Percentiles rank a stretch among this genome's conserved stretches.
These are phyloP conservation scores for Nadsonia fulvescens DNA, from an alignment of 805 yeast genomes.

Conservation along the genomic window DNA sequence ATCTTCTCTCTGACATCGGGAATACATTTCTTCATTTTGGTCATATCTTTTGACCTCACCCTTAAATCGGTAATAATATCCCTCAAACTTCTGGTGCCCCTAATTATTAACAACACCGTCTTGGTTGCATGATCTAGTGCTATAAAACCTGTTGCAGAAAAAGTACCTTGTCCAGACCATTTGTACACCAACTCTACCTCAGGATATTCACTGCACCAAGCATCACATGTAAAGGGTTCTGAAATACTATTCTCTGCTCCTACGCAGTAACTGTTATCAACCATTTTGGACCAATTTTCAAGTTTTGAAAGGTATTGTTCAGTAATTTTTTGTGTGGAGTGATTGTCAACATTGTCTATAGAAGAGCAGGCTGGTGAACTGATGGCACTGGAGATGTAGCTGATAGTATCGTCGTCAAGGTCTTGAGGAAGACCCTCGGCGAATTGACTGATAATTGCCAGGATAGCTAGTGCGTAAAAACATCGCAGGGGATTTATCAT, in stretches of 20 bases:
- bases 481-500: too few species aligned
- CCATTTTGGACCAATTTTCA: slow-evolving; percentile 3
- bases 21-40: slow-evolving; percentile 3
- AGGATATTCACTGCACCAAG: slow-evolving; percentile 3
- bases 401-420: too few species aligned
- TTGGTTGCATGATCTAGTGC: slow-evolving; percentile 4
- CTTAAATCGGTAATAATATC: slow-evolving; percentile 3
- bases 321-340: too few species aligned
- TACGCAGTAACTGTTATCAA: slow-evolving; percentile 4
- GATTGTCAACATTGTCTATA: too few species aligned
- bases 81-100: slow-evolving; percentile 4
- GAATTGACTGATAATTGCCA: too few species aligned
- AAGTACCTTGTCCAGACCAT: slow-evolving; percentile 4
- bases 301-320: too few species aligned
- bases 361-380: too few species aligned
- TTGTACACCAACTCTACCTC: slow-evolving; percentile 3
- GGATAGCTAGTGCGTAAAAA: too few species aligned
- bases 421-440: too few species aligned
- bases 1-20: slow-evolving; percentile 1
- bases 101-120: slow-evolving; percentile 2
- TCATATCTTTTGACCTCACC: slow-evolving; percentile 1
- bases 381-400: too few species aligned
- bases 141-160: slow-evolving; percentile 4
- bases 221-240: slow-evolving; percentile 4
- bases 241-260: slow-evolving; percentile 1